Evolutionary conservation across 1,284 basidiomycete species (phyloP).

Genomic region (Sanghuangporus sanghuang): DNA sequence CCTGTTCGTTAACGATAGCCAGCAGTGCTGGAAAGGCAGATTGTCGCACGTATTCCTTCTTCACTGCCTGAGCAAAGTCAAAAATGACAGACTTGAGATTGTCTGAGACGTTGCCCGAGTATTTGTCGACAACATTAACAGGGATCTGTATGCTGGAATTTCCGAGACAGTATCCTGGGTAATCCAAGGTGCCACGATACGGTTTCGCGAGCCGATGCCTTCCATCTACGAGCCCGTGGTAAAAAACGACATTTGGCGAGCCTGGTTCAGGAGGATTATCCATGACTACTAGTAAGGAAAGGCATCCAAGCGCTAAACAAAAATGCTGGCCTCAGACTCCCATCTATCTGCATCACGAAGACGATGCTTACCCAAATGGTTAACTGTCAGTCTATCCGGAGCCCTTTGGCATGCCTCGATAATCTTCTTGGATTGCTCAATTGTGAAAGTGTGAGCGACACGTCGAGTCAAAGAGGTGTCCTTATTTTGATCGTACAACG

Average conservation of each 20-base stretch:
- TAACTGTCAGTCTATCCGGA: constrained; percentile 2
- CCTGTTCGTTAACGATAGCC: constrained; percentile 8
- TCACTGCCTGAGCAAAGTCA: constrained; percentile 8
- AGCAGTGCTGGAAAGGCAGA: constrained; percentile 12
- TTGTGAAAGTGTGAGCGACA: constrained; percentile 1
- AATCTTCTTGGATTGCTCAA: constrained; percentile 11
- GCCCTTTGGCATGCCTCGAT: background rate
- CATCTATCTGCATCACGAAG: background rate
- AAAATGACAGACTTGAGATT: constrained; percentile 9
- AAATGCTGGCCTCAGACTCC: background rate
- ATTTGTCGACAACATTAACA: constrained; percentile 10
- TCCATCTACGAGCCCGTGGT: constrained; percentile 14
- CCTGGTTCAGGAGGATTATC: constrained; percentile 17
- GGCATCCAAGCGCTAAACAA: constrained; percentile 11
- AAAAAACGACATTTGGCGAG: constrained; percentile 4
- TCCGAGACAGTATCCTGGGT: constrained; percentile 18
- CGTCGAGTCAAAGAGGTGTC: background rate
- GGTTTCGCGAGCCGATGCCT: constrained; percentile 6
- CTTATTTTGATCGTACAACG: background rate
- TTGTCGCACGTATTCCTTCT: constrained; percentile 15
- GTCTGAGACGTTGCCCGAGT: background rate
- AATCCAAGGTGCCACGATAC: constrained; percentile 2
- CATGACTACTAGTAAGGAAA: constrained; percentile 4
- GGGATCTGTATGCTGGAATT: constrained; percentile 14
- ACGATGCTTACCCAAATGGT: constrained; percentile 2